Evolutionary conservation across 2,329 filamentous ascomycete species (phyloP).

Genomic region (Thelonectria blattea): DNA sequence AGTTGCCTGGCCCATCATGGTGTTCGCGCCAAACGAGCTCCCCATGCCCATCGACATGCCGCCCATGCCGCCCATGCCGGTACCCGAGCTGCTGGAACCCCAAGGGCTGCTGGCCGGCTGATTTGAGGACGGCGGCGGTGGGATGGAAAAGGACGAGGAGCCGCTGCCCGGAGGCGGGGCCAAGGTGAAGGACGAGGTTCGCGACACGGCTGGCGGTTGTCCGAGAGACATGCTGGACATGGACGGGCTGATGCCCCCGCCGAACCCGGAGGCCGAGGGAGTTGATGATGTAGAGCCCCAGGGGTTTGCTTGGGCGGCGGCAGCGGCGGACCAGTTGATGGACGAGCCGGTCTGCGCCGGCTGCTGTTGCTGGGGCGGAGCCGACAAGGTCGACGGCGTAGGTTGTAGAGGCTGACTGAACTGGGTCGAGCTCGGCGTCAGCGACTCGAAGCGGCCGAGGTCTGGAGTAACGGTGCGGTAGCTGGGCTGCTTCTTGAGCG

Average conservation of each 20-base stretch:
- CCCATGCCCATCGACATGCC: conserved; percentile 9
- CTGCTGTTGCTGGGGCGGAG: conserved; percentile 34
- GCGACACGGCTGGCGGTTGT: conserved; percentile 46
- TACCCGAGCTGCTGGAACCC: conserved; percentile 28
- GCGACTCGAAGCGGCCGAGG: conserved; percentile 58
- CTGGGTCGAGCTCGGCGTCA: conserved; percentile 66
- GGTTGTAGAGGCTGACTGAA: conserved; percentile 67
- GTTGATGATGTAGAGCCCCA: conserved; percentile 52
- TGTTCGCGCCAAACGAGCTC: conserved; percentile 31
- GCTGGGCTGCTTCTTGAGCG: conserved; percentile 45
- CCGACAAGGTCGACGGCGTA: conserved; percentile 39
- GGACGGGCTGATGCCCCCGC: conserved; percentile 47
- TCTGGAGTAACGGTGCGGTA: conserved; percentile 67
- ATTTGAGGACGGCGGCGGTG: conserved; percentile 50
- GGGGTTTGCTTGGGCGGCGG: conserved; percentile 48
- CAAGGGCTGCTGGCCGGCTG: conserved; percentile 32
- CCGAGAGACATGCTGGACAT: conserved; percentile 58
- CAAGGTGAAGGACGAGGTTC: conserved; percentile 60
- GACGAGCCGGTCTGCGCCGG: conserved; percentile 42
- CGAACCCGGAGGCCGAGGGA: conserved; percentile 41
- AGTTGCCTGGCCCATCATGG: conserved; percentile 33
- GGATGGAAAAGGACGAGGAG: conserved; percentile 53
- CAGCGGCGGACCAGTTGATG: conserved; percentile 58
- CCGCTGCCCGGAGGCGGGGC: conserved; percentile 57
- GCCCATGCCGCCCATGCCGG: conserved; percentile 3